phyloP scores from a whole-genome alignment of 345 rosid species.

The Eucalyptus sp. region DNA sequence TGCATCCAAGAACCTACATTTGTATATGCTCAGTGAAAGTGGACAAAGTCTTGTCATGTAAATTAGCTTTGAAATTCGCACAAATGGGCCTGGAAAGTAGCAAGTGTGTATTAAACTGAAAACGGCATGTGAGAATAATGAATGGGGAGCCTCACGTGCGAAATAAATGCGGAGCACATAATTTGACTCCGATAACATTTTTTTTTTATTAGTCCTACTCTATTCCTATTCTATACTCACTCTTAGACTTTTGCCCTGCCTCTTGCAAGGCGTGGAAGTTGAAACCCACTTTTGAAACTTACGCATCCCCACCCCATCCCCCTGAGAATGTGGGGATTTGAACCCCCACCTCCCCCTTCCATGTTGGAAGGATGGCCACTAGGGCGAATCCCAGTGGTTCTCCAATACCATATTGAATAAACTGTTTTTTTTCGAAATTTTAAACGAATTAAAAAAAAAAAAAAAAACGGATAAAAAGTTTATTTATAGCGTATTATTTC shows the following conservation, averaged over 20 bases:
- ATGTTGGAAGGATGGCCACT: too few species aligned
- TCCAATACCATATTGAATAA: neutral
- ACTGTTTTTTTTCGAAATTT: neutral
- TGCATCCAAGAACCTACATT: neutral
- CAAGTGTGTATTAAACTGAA: neutral
- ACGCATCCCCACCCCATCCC: too few species aligned
- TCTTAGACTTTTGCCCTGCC: too few species aligned
- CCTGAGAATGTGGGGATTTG: too few species aligned
- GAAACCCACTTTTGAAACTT: too few species aligned
- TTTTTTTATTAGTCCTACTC: too few species aligned
- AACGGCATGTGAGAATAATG: neutral
- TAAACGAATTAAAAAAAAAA: neutral
- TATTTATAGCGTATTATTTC: neutral
- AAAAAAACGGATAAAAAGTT: neutral
- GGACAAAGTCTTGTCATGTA: neutral
- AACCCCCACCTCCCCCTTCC: too few species aligned
- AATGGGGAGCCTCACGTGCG: neutral
- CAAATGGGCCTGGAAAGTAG: neutral
- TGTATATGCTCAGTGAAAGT: neutral
- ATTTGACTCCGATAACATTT: neutral
- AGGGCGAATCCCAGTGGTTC: too few species aligned
- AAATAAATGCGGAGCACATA: neutral
- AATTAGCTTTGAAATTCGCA: neutral
- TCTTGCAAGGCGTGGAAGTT: too few species aligned
- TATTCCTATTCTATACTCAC: too few species aligned